Evolutionary conservation across 2,329 filamentous ascomycete genomes (phyloP).

Genomic region (Aspergillus awamori): DNA sequence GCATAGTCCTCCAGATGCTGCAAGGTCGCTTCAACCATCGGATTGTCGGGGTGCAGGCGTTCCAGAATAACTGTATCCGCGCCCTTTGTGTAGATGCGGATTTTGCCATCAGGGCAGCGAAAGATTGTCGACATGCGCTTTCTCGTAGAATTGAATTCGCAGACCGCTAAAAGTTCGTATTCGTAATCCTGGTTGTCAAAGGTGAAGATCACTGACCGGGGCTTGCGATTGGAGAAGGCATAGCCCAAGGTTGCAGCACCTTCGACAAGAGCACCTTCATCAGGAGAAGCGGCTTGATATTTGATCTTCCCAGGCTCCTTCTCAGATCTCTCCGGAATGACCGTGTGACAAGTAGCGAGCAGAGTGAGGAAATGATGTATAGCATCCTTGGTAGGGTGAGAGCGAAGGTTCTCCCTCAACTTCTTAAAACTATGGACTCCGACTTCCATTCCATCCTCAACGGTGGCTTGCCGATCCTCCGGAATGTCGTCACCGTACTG

Average conservation of each 20-base stretch:
- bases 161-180: constrained; percentile 93
- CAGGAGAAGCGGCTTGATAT: constrained; percentile 96
- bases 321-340: constrained; percentile 86
- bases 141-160: constrained; percentile 96
- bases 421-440: constrained; percentile 84
- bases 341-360: constrained; percentile 89
- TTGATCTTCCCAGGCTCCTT: constrained; percentile 82
- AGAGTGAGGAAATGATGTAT: constrained; percentile 86
- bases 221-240: constrained; percentile 87
- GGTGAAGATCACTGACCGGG: constrained; percentile 81
- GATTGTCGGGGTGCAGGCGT: constrained; percentile 79
- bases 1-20: constrained; percentile 98
- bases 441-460: constrained; percentile 74
- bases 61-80: constrained; percentile 98
- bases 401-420: constrained; percentile 69
- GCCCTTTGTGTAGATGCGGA: constrained; percentile 92
- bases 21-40: constrained; percentile 84
- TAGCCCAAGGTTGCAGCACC: constrained; percentile 86
- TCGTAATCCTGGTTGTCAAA: constrained; percentile 72
- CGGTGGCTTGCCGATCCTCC: constrained; percentile 80
- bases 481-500: constrained; percentile 92
- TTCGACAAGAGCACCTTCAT: constrained; percentile 94
- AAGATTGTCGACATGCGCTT: constrained; percentile 99
- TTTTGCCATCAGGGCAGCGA: constrained; percentile 92
- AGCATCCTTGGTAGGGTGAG: constrained; percentile 59